phyloP scores from a whole-genome alignment of 257 asterid species.

The Solanum medicagineum region DNA sequence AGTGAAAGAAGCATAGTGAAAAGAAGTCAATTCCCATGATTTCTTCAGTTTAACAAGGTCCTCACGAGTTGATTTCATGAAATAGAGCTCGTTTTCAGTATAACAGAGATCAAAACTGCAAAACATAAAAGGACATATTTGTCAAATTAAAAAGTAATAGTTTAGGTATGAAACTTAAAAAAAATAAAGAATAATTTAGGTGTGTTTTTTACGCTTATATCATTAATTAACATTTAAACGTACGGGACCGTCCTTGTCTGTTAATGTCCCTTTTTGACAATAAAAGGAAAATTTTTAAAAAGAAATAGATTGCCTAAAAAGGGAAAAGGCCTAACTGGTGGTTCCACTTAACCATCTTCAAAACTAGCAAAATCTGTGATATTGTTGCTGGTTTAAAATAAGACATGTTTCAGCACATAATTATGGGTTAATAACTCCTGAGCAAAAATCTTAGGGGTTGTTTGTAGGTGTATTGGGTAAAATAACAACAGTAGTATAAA shows the following conservation, averaged over 20 bases:
- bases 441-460: neutral
- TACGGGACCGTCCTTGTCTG: neutral
- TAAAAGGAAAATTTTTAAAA: neutral
- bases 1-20: neutral
- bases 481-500: neutral
- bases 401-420: neutral
- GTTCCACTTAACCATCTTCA: neutral
- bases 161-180: too few relatives aligned
- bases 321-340: neutral
- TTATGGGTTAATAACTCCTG: neutral
- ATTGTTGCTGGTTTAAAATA: neutral
- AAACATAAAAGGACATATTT: neutral
- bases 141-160: too few relatives aligned
- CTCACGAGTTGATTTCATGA: neutral
- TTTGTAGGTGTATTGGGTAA: neutral
- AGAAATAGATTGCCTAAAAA: neutral
- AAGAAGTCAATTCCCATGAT: neutral
- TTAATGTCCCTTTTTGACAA: neutral
- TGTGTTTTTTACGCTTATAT: too few relatives aligned
- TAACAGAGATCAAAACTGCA: neutral
- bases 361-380: neutral
- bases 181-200: too few relatives aligned
- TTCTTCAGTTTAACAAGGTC: neutral
- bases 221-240: neutral
- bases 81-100: neutral